These are phyloP conservation scores for Zymoseptoria tritici DNA, from an alignment of 2,329 filamentous ascomycete species.

Conservation along the genomic window DNA sequence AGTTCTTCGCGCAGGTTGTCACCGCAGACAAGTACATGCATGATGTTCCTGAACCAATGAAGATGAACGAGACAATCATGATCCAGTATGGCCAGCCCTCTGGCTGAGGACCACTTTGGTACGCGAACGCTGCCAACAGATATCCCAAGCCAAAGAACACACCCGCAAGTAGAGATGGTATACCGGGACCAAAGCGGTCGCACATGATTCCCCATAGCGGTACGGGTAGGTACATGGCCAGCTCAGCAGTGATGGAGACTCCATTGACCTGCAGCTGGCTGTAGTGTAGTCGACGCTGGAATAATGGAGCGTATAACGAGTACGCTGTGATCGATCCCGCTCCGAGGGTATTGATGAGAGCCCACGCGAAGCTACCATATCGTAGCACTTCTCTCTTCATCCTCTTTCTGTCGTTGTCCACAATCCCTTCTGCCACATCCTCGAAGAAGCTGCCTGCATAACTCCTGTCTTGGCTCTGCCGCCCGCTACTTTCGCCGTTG, in stretches of 20 bases:
- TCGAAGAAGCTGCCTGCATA: conserved; percentile 50
- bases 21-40: conserved; percentile 85
- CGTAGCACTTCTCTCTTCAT: conserved; percentile 48
- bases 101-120: conserved; percentile 51
- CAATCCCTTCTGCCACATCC: conserved; percentile 54
- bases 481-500: conserved; percentile 17
- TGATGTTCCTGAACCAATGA: conserved; percentile 75
- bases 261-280: conserved; percentile 88
- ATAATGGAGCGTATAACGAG: conserved; percentile 85
- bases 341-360: conserved; percentile 60
- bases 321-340: conserved; percentile 90
- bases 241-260: conserved; percentile 76
- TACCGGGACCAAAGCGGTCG: conserved; percentile 75
- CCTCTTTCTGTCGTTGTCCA: conserved; percentile 48
- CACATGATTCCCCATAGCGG: conserved; percentile 84
- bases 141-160: conserved; percentile 75
- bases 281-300: conserved; percentile 80
- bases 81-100: conserved; percentile 64
- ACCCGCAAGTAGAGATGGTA: conserved; percentile 65
- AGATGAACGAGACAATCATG: conserved; percentile 80
- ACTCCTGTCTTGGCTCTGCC: conserved; percentile 37
- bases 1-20: conserved; percentile 98
- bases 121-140: conserved; percentile 71
- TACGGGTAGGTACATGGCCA: conserved; percentile 88
- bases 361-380: conserved; percentile 53